Evolutionary conservation across 2,329 filamentous ascomycete genomes (phyloP), one percentile per base, ranked within the genome.

Genomic region (Neobulgaria alba): DNA sequence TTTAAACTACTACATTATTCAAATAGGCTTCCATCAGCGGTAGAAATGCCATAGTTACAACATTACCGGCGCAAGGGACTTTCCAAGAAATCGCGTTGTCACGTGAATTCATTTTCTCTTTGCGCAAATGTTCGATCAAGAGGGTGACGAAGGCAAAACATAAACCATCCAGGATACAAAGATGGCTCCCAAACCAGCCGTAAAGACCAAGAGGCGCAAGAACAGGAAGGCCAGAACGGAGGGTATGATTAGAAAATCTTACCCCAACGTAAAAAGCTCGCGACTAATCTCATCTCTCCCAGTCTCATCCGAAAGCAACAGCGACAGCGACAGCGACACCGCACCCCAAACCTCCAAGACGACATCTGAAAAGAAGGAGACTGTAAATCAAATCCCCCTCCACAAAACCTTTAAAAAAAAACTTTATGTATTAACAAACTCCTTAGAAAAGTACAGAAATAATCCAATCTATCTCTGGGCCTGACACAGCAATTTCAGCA

Each of bases 221-320:
- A 58, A 57, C 45, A 52, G 47, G 37, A 52, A 57, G 38, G 53
- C 53, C 2, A 44, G 56, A 42, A 58, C 54, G 3, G 48, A 57
- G 48, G 56, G 56, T 57, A 39, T 20, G 23, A 4, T 4, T 18
- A 9, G 3, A 3, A 29, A 16, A 14, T 34, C 9, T 12, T 34
- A 33, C n/a, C 23, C 12, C 12, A 5, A 10, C 10, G 26, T 30
- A 16, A 10, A 29, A 17, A 18, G 16, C n/a, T 33, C 10, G 10
- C 14, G 21, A 29, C 33, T 39, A 20, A 39, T 38, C n/a, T 36
- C 17, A 17, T 34, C n/a, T n/a, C n/a, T n/a, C n/a, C n/a, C 23
- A 49, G 50, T 49, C 4, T 47, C 43, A 5, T 48, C 46, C 2
- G 51, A 52, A 16, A 49, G 42, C 21, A 49, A 53, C 9, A 48